A percentile compares a stretch with the other conserved stretches of the same genome.
These are phyloP conservation scores for Metschnikowia hibisci DNA, from an alignment of 805 yeast species.

Conservation along the genomic window DNA sequence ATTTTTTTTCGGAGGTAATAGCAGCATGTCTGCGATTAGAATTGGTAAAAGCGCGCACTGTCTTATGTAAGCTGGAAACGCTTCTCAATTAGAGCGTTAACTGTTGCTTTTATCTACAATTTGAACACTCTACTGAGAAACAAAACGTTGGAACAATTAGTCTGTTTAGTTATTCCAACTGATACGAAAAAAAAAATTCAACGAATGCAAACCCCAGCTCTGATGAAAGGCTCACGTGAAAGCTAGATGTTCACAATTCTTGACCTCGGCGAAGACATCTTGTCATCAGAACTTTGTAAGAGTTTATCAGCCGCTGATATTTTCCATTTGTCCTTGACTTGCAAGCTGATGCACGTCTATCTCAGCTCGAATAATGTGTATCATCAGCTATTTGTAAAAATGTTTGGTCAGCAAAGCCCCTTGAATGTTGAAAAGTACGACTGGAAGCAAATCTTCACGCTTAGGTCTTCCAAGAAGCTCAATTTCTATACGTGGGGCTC, in stretches of 20 bases:
- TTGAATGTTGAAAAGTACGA: constrained; percentile 33
- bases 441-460: constrained; percentile 48
- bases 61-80: constrained; percentile 3
- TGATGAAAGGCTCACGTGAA: not conserved
- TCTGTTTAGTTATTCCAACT: too few species aligned
- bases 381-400: constrained; percentile 40
- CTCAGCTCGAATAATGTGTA: constrained; percentile 26
- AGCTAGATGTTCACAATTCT: not conserved
- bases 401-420: constrained; percentile 44
- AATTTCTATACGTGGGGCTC: constrained; percentile 52
- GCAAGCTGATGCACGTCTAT: constrained; percentile 22
- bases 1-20: constrained; percentile 1
- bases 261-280: constrained; percentile 38
- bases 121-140: too few species aligned
- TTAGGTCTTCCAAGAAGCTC: constrained; percentile 33
- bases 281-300: constrained; percentile 32
- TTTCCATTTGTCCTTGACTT: constrained; percentile 30
- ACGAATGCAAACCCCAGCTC: not conserved
- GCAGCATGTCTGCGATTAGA: constrained; percentile 1
- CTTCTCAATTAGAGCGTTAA: not conserved
- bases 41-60: constrained; percentile 6
- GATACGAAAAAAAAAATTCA: too few species aligned
- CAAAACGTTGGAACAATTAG: too few species aligned
- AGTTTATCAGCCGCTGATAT: constrained; percentile 27
- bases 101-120: too few species aligned